Evolutionary conservation across 179 eudicot species (phyloP).

Genomic region (Corrigiola litoralis): DNA sequence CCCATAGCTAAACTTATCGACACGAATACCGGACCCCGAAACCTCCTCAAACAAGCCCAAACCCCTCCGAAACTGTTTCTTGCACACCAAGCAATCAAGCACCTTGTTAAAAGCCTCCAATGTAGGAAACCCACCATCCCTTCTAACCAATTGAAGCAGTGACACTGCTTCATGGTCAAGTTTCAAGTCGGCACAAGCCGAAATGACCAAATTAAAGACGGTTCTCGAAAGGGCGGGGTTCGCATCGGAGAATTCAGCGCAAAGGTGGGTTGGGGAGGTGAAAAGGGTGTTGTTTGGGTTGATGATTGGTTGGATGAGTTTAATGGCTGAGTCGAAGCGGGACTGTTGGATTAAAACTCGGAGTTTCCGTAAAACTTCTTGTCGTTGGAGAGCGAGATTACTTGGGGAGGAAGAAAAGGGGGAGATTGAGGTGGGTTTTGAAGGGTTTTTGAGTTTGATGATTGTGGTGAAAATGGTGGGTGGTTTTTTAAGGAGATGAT

Average conservation of each 20-base stretch:
- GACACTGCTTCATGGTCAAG: conserved; percentile 31
- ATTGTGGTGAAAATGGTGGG: too few relatives aligned
- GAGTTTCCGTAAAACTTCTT: conserved; percentile 43
- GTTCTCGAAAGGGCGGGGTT: conserved; percentile 32
- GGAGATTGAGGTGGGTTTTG: conserved; percentile 15
- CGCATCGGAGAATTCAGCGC: conserved; percentile 30
- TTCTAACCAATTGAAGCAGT: conserved; percentile 31
- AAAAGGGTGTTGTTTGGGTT: conserved; percentile 25
- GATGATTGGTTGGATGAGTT: conserved; percentile 34
- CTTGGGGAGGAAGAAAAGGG: conserved; percentile 2
- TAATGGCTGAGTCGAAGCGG: conserved; percentile 41
- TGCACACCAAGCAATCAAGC: conserved; percentile 45
- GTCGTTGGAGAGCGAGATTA: conserved; percentile 1
- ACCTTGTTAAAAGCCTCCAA: conserved; percentile 40
- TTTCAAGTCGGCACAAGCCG: conserved; percentile 45
- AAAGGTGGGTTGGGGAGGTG: conserved; percentile 41
- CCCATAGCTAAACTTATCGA: conserved; percentile 51
- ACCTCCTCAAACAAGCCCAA: conserved; percentile 44
- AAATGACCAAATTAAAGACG: conserved; percentile 35
- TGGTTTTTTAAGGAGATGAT: not conserved
- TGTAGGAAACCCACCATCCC: conserved; percentile 40
- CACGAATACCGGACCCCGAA: conserved; percentile 34
- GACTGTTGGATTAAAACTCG: conserved; percentile 40
- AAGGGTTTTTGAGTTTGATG: conserved; percentile 16
- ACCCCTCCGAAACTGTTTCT: conserved; percentile 25